Evolutionary conservation across 768 basidiomycete species (phyloP).

Genomic region (Holtermanniella nyarrowii): DNA sequence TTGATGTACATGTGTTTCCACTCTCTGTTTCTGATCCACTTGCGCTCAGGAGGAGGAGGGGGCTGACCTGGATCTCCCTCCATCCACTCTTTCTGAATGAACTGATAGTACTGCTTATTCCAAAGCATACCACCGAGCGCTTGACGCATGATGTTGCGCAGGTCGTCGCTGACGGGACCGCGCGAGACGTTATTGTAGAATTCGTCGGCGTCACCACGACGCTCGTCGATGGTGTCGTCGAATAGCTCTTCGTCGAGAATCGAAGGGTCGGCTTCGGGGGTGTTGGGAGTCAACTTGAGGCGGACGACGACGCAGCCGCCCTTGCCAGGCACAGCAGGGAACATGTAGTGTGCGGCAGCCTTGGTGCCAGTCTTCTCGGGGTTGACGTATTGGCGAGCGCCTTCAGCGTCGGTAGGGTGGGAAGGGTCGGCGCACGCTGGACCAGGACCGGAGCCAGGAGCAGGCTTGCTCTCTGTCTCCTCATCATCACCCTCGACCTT

Average conservation of each 20-base stretch:
- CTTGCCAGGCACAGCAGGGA: conserved; percentile 71
- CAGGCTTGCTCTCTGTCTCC: conserved; percentile 10
- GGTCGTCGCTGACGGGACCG: conserved; percentile 80
- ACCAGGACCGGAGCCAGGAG: conserved; percentile 22
- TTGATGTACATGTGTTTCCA: conserved; percentile 95
- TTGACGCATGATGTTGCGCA: conserved; percentile 93
- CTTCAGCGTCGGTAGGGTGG: conserved; percentile 16
- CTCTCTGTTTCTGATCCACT: conserved; percentile 72
- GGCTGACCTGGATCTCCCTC: conserved; percentile 93
- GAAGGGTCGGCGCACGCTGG: conserved; percentile 21
- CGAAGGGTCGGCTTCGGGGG: conserved; percentile 63
- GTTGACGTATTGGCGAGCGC: conserved; percentile 58
- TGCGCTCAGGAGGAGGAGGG: conserved; percentile 79
- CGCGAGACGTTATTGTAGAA: conserved; percentile 74
- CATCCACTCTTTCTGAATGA: conserved; percentile 93
- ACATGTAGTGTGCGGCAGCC: conserved; percentile 80
- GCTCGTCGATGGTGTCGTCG: conserved; percentile 78
- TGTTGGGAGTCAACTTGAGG: conserved; percentile 73
- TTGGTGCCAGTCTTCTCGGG: conserved; percentile 83
- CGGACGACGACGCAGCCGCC: conserved; percentile 94
- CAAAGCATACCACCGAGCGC: conserved; percentile 94
- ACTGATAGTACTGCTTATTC: conserved; percentile 96
- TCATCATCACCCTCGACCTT: conserved; percentile 10
- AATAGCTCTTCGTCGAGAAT: conserved; percentile 80
- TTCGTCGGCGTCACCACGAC: conserved; percentile 88